A percentile compares a stretch with the other conserved stretches of the same genome.
Evolutionary conservation across 176 grass and related monocot species (phyloP).

Genomic region (Ensete ventricosum): DNA sequence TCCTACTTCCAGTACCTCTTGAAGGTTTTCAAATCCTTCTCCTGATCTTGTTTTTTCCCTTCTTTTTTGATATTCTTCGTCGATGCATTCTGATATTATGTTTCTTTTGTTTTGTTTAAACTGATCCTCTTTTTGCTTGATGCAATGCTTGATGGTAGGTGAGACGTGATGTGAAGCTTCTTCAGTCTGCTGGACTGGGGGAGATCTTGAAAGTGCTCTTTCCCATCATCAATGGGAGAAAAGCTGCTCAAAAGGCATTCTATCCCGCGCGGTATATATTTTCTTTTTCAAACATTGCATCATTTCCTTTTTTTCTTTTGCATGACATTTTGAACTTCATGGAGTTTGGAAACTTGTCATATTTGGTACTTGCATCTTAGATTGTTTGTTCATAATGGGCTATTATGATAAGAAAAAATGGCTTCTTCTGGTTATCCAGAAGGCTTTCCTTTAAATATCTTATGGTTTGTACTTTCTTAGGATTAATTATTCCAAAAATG

Average conservation of each 20-base stretch:
- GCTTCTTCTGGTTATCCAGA: too few species aligned
- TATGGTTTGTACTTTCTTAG: too few species aligned
- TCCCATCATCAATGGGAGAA: constrained; percentile 43
- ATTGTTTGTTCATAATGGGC: too few species aligned
- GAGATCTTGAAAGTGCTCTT: constrained; percentile 39
- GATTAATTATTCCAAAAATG: too few species aligned
- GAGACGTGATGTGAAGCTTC: constrained; percentile 54
- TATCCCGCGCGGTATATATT: constrained; percentile 19
- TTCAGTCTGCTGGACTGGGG: constrained; percentile 12
- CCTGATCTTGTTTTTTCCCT: not conserved
- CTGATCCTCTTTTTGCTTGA: not conserved
- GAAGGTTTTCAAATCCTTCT: constrained; percentile 19
- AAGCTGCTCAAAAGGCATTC: constrained; percentile 41
- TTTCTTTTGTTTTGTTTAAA: too few species aligned
- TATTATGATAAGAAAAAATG: too few species aligned
- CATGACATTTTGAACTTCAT: not conserved
- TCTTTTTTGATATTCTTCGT: not conserved
- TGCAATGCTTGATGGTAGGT: constrained; percentile 23
- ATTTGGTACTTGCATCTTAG: too few species aligned
- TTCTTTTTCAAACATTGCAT: not conserved
- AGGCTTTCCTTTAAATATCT: too few species aligned
- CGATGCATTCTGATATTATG: too few species aligned
- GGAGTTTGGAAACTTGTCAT: too few species aligned
- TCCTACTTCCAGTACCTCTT: constrained; percentile 60
- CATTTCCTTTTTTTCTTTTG: not conserved